Percentiles rank a stretch among this genome's conserved stretches.
Conservation (phyloP, 2,329 filamentous ascomycete genomes). For the Calonectria pteridis region DNA sequence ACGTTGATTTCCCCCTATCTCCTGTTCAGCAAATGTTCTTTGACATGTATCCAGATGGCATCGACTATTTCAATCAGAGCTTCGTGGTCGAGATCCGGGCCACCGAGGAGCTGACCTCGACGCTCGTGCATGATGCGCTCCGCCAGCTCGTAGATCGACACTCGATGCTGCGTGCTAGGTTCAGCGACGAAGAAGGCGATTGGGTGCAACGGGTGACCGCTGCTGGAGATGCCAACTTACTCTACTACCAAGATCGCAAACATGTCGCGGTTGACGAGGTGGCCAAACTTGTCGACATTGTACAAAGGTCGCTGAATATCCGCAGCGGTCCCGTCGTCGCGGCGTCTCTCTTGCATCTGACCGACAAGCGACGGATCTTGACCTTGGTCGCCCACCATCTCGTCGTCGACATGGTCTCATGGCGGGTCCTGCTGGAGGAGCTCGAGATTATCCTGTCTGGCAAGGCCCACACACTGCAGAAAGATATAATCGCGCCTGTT, state of each 20-base stretch:
- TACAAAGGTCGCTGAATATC: slow-evolving; percentile 29
- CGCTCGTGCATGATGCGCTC: neutral
- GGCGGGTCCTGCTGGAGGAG: slow-evolving; percentile 54
- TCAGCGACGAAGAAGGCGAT: neutral
- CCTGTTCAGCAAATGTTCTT: slow-evolving; percentile 38
- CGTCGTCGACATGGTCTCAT: slow-evolving; percentile 60
- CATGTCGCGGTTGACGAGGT: neutral
- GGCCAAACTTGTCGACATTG: neutral
- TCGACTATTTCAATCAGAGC: neutral
- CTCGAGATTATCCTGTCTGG: slow-evolving; percentile 48
- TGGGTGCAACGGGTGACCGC: slow-evolving; percentile 33
- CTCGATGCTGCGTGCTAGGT: neutral
- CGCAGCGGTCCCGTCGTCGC: slow-evolving; percentile 21
- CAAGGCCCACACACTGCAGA: slow-evolving; percentile 20
- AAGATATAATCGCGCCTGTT: slow-evolving; percentile 49
- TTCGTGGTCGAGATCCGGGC: neutral
- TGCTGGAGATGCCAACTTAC: neutral
- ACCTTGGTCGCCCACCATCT: slow-evolving; percentile 55
- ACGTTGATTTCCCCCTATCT: slow-evolving; percentile 27
- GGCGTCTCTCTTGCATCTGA: slow-evolving; percentile 30
- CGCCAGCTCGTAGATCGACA: neutral
- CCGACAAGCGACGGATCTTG: slow-evolving; percentile 44
- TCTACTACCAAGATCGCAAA: neutral
- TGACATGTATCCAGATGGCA: neutral
- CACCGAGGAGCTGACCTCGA: neutral